Evolutionary conservation across 352 stramenopile genomes (phyloP).

Genomic region (Globisporangium apiculatum): DNA sequence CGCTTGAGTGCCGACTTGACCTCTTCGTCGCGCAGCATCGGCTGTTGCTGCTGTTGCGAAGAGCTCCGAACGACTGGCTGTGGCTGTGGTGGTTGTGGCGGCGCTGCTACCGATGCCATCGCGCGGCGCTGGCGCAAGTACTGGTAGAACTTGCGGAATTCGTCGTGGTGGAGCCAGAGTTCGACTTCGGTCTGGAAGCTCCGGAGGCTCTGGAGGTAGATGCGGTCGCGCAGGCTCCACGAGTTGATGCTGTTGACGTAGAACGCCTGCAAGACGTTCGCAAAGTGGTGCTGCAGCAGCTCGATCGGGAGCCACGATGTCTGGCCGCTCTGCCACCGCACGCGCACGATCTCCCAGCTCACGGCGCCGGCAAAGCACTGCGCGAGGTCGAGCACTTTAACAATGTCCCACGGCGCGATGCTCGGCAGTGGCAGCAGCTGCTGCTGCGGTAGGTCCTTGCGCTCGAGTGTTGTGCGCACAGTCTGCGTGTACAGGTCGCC

Average conservation of each 20-base stretch:
- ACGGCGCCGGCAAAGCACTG: slow-evolving; percentile 40
- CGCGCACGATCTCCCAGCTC: slow-evolving; percentile 60
- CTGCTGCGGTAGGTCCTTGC: slow-evolving; percentile 31
- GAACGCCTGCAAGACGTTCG: slow-evolving; percentile 57
- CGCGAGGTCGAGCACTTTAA: slow-evolving; percentile 68
- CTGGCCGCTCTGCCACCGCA: slow-evolving; percentile 58
- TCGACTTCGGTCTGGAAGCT: slow-evolving; percentile 56
- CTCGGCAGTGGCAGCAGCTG: slow-evolving; percentile 48
- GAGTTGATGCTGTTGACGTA: slow-evolving; percentile 78
- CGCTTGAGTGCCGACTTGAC: slow-evolving; percentile 3
- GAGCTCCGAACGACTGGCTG: too few relatives aligned
- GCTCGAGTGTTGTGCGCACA: slow-evolving; percentile 21
- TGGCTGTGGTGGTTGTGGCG: too few relatives aligned
- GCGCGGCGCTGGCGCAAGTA: slow-evolving; percentile 22
- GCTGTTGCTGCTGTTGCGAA: neutral
- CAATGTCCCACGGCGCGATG: slow-evolving; percentile 39
- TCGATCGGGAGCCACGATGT: slow-evolving; percentile 66
- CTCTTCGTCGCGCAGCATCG: neutral
- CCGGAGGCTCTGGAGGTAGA: slow-evolving; percentile 29
- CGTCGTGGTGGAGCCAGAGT: slow-evolving; percentile 60
- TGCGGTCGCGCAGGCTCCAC: slow-evolving; percentile 45
- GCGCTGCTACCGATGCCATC: neutral
- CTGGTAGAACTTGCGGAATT: slow-evolving; percentile 61
- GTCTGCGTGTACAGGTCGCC: slow-evolving; percentile 62
- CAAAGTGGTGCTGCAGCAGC: slow-evolving; percentile 32